Evolutionary conservation across 495 filamentous ascomycete species (phyloP).

Genomic region (Gamarada debralockiae): DNA sequence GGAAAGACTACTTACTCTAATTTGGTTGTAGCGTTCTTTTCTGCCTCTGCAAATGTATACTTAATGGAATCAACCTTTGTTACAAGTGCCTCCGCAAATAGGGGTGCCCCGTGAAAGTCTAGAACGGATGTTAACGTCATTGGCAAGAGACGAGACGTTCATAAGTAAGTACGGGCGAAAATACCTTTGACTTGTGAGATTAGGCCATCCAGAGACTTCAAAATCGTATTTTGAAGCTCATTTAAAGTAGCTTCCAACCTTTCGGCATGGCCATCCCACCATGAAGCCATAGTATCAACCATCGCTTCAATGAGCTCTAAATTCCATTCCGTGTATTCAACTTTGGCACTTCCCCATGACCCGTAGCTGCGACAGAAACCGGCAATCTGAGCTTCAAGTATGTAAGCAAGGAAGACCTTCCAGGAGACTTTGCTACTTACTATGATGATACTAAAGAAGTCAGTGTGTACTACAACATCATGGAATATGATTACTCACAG

Average conservation of each 20-base stretch:
- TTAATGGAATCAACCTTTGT: not conserved
- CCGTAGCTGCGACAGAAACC: not conserved
- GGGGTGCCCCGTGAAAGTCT: conserved; percentile 4
- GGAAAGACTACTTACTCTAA: not conserved
- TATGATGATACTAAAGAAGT: not conserved
- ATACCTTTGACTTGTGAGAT: conserved; percentile 8
- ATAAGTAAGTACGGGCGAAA: not conserved
- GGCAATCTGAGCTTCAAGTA: not conserved
- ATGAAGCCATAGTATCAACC: not conserved
- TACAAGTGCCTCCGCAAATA: not conserved
- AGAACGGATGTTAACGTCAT: not conserved
- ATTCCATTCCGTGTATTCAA: not conserved
- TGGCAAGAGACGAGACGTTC: not conserved
- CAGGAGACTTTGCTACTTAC: not conserved
- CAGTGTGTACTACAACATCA: not conserved
- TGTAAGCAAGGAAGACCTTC: not conserved
- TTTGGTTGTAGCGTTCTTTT: not conserved
- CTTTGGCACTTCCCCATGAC: not conserved
- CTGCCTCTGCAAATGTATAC: not conserved
- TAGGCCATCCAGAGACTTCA: not conserved
- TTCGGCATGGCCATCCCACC: not conserved
- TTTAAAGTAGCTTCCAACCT: not conserved
- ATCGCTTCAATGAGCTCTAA: conserved; percentile 4
- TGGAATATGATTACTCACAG: not conserved
- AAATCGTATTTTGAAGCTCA: not conserved